Evolutionary conservation across 257 asterid genomes (phyloP), one percentile per base, ranked within the genome.

Genomic region (Craterostigma plantagineum): DNA sequence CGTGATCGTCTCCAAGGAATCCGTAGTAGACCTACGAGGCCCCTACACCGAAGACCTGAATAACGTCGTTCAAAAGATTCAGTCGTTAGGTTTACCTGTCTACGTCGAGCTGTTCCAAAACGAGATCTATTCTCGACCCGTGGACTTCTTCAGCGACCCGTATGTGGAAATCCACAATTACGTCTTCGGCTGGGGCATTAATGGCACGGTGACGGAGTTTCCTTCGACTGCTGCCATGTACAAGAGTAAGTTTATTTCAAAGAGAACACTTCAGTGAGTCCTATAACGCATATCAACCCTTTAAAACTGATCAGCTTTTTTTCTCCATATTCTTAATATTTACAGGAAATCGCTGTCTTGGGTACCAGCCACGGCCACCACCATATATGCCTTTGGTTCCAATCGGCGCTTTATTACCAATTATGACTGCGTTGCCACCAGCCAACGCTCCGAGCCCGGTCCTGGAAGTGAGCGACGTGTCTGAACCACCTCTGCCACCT

Each of bases 131-230:
- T 75, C 99, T 60, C 94, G 79, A 58, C 54, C 99, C 33, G 83
- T 85, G 93, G 99, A 90, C 55, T 79, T 59, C 70, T 74, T 65
- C 55, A 61, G 87, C 18, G 99, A 90, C 55, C 60, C 99, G 14
- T 71, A 68, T 33, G 46, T 69, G 23, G 94, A 90, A 77, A 17
- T 79, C 14, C 76, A 79, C 70, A 43, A 64, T 0, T 53, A 42
- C 33, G 48, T 51, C 14, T 14, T 38, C 0, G 33, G 8, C 36
- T 45, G 50, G 55, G 64, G 63, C 9, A 42, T 75, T 34, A 8
- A 63, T 33, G 99, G 94, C 33, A 65, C 75, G 52, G 53, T 70
- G 16, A 72, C 99, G 0, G 81, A 55, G 18, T 79, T 33, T 46
- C 99, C 99, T 6, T 76, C 70, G 17, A 83, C 99, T 4, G 73